Conservation (phyloP, 345 rosid species). For the Eutrema yunnanense region DNA sequence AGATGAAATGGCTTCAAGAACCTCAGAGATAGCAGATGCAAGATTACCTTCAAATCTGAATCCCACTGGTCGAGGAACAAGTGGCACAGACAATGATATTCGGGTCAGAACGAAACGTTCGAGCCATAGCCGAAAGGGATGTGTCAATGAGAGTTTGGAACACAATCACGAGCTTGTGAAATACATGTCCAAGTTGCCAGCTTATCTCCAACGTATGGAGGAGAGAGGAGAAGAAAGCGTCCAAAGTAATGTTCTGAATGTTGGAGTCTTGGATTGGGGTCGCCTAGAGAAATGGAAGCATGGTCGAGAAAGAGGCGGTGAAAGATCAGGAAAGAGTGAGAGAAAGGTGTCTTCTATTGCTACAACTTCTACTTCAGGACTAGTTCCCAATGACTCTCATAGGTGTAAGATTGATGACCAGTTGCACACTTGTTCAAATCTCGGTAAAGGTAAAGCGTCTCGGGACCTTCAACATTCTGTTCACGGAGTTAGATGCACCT, state of each 20-base stretch:
- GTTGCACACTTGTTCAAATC: slow-evolving; percentile 24
- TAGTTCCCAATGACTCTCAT: slow-evolving; percentile 27
- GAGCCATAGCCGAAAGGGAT: slow-evolving; percentile 21
- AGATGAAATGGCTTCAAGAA: slow-evolving; percentile 35
- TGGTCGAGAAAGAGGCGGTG: slow-evolving; percentile 15
- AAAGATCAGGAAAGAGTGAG: slow-evolving; percentile 20
- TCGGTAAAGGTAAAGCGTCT: slow-evolving; percentile 29
- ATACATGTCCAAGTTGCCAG: slow-evolving; percentile 75
- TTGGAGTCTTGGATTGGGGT: slow-evolving; percentile 90
- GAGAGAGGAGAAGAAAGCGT: slow-evolving; percentile 39
- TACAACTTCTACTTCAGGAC: slow-evolving; percentile 9
- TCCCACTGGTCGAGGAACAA: slow-evolving; percentile 19
- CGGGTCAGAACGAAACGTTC: slow-evolving; percentile 26
- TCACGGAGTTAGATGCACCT: slow-evolving; percentile 29
- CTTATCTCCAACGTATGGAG: slow-evolving; percentile 58
- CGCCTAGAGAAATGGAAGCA: slow-evolving; percentile 62
- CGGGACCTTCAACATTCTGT: slow-evolving; percentile 35
- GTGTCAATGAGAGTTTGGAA: slow-evolving; percentile 26
- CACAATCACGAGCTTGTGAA: slow-evolving; percentile 65
- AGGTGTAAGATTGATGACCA: slow-evolving; percentile 16
- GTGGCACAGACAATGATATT: slow-evolving; percentile 20
- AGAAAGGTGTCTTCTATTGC: slow-evolving; percentile 25
- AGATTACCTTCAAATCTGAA: slow-evolving; percentile 20
- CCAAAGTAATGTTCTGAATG: slow-evolving; percentile 62
- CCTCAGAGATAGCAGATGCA: slow-evolving; percentile 33